Evolutionary conservation across 371 early-diverging fungal genomes (phyloP).

Genomic region (Chytridiales sp.): DNA sequence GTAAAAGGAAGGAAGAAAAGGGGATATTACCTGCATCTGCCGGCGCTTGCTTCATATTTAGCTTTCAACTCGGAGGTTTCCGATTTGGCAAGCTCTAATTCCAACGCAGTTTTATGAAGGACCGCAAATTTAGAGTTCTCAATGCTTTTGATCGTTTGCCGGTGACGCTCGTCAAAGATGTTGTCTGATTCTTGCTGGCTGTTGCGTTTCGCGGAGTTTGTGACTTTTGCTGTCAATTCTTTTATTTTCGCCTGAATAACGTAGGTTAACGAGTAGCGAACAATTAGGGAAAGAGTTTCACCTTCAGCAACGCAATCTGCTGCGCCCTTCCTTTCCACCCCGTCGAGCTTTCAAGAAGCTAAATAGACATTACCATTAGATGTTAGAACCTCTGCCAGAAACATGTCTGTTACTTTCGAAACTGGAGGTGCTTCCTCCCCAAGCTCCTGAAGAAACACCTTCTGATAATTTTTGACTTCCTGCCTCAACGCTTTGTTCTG

Average conservation of each 20-base stretch:
- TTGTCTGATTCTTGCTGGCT: too few species aligned
- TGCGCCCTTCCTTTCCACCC: constrained; percentile 42
- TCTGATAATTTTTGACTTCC: constrained; percentile 28
- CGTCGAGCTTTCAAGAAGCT: constrained; percentile 19
- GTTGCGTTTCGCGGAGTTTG: too few species aligned
- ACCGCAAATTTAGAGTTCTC: too few species aligned
- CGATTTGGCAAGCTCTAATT: too few species aligned
- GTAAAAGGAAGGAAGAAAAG: too few species aligned
- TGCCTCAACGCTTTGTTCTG: constrained; percentile 19
- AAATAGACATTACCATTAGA: neutral
- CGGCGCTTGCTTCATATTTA: too few species aligned
- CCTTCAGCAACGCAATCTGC: constrained; percentile 40
- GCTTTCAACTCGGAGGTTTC: too few species aligned
- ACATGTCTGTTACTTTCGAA: constrained; percentile 12
- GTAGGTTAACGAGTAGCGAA: neutral
- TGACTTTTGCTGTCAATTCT: constrained; percentile 1
- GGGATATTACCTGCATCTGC: too few species aligned
- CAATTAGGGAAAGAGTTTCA: constrained; percentile 5
- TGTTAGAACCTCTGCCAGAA: neutral
- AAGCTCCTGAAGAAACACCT: constrained; percentile 31
- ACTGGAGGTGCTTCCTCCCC: constrained; percentile 29
- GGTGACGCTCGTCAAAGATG: too few species aligned
- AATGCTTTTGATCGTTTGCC: too few species aligned
- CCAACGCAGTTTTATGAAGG: too few species aligned
- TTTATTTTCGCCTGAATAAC: constrained; percentile 6